Percentiles rank a stretch among this genome's conserved stretches.
phyloP scores from a whole-genome alignment of 805 yeast species.

The Yarrowia osloensis region DNA sequence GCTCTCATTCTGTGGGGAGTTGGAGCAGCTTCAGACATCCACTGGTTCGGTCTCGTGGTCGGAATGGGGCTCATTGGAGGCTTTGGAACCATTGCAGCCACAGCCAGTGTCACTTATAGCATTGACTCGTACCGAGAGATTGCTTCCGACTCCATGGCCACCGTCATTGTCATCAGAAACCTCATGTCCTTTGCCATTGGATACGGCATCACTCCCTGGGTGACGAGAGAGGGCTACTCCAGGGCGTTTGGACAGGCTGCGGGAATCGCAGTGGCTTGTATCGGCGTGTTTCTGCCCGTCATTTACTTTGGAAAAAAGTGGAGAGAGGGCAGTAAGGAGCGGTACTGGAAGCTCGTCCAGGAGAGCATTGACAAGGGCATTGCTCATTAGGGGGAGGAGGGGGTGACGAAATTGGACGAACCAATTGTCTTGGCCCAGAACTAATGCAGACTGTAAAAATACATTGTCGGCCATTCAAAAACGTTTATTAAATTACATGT shows the following conservation, averaged over 20 bases:
- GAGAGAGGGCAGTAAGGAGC: constrained; percentile 14
- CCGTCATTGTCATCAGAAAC: constrained; percentile 52
- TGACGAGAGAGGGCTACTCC: constrained; percentile 49
- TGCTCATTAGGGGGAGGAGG: background rate
- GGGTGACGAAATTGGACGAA: too few species aligned
- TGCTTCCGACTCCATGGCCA: constrained; percentile 50
- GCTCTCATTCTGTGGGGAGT: constrained; percentile 56
- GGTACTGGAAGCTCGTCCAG: constrained; percentile 15
- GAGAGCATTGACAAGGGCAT: constrained; percentile 2
- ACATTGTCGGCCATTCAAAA: background rate
- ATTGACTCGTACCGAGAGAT: constrained; percentile 51
- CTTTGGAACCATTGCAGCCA: constrained; percentile 50
- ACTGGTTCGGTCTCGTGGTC: constrained; percentile 51
- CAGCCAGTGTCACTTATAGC: constrained; percentile 50
- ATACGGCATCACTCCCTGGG: constrained; percentile 56
- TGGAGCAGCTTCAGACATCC: constrained; percentile 51
- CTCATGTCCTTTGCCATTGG: constrained; percentile 52
- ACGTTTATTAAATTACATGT: background rate
- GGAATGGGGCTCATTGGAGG: constrained; percentile 51
- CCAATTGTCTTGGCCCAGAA: too few species aligned
- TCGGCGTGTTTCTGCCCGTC: background rate
- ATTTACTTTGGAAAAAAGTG: background rate
- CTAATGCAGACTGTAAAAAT: too few species aligned
- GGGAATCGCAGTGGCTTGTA: background rate
- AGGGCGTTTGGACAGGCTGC: constrained; percentile 43